A percentile compares a stretch with the other conserved stretches of the same genome.
phyloP scores from a whole-genome alignment of 139 green algal genomes.

The Zygnema circumcarinatum region DNA sequence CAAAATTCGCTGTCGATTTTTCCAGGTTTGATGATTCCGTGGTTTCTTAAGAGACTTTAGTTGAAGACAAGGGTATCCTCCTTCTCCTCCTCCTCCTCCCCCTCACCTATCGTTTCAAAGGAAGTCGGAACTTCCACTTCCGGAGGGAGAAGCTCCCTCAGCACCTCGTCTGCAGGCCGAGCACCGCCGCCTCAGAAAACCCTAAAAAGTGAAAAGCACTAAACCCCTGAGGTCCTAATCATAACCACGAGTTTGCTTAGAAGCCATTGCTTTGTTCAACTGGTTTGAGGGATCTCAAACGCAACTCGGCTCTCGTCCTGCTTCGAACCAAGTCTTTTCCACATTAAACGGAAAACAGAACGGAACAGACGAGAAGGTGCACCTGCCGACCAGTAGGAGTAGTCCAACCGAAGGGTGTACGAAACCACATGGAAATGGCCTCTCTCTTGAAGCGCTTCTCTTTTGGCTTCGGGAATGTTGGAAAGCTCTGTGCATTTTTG shows the following conservation, averaged over 20 bases:
- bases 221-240: neutral
- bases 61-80: neutral
- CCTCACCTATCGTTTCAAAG: slow-evolving; percentile 87
- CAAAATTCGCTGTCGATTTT: neutral
- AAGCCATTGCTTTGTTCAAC: neutral
- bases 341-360: too few relatives aligned
- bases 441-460: slow-evolving; percentile 21
- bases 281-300: slow-evolving; percentile 56
- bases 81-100: neutral
- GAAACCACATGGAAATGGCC: slow-evolving; percentile 13
- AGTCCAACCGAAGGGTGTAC: slow-evolving; percentile 70
- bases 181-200: neutral
- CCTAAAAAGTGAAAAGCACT: neutral
- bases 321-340: too few relatives aligned
- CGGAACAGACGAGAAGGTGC: too few relatives aligned
- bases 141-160: slow-evolving; percentile 80
- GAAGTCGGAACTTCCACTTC: slow-evolving; percentile 81
- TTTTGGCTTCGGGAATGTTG: slow-evolving; percentile 21
- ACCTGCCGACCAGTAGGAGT: slow-evolving; percentile 70
- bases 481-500: neutral
- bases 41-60: neutral
- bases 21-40: neutral
- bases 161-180: slow-evolving; percentile 52
- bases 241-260: neutral
- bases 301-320: too few relatives aligned